Conservation (phyloP, 1,284 basidiomycete species). For the Moesziomyces globuligerus region DNA sequence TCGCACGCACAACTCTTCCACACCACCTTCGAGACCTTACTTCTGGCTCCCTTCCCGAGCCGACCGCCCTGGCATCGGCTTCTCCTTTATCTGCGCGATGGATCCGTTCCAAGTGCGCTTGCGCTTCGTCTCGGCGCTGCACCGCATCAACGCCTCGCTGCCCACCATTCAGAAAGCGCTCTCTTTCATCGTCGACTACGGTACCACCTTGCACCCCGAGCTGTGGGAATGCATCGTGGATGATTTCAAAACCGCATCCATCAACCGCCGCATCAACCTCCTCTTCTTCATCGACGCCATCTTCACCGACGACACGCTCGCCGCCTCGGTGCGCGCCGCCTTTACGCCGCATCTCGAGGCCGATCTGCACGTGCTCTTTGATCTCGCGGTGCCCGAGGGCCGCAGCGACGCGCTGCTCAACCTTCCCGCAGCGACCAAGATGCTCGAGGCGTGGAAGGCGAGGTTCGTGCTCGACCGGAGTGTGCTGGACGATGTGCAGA, state of each 20-base stretch:
- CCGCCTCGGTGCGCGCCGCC: conserved; percentile 18
- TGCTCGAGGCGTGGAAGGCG: conserved; percentile 26
- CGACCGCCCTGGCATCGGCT: too few species aligned
- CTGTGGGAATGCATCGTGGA: conserved; percentile 93
- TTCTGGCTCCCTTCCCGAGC: not conserved
- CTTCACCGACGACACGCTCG: conserved; percentile 48
- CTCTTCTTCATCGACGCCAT: conserved; percentile 89
- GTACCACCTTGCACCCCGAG: conserved; percentile 79
- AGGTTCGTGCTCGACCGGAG: conserved; percentile 12
- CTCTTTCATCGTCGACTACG: conserved; percentile 84
- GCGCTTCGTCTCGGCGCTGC: conserved; percentile 61
- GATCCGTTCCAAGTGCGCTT: conserved; percentile 64
- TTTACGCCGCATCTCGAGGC: conserved; percentile 16
- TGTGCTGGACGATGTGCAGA: conserved; percentile 13
- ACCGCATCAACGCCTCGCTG: conserved; percentile 72
- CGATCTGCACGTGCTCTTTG: conserved; percentile 36
- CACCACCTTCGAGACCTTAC: not conserved
- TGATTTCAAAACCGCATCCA: conserved; percentile 82
- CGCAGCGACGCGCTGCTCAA: conserved; percentile 43
- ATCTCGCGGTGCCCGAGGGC: conserved; percentile 29
- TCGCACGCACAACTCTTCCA: not conserved
- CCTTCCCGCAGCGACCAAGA: conserved; percentile 23
- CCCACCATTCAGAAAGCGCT: conserved; percentile 90
- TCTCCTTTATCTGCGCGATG: conserved; percentile 19
- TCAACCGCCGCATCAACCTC: conserved; percentile 91